Percentiles rank a stretch among this genome's conserved stretches.
Evolutionary conservation across 768 basidiomycete genomes (phyloP).

Genomic region (Tremella yokohamensis): DNA sequence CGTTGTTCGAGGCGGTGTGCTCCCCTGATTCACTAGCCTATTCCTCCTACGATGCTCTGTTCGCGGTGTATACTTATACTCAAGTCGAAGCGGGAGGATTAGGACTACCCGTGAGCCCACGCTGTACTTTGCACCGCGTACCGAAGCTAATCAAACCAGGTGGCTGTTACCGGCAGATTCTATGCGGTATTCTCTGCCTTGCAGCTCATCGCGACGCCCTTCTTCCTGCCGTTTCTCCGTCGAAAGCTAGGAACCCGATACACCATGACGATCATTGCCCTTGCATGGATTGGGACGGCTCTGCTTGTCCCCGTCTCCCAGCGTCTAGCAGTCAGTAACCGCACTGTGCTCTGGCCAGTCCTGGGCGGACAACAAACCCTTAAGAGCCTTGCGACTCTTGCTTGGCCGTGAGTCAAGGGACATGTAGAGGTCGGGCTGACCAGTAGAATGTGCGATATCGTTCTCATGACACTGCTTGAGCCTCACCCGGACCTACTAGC

Average conservation of each 20-base stretch:
- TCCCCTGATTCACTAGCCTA: constrained; percentile 12
- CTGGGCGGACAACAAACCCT: not conserved
- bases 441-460: constrained; percentile 17
- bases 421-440: too few species aligned
- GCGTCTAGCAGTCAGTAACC: constrained; percentile 8
- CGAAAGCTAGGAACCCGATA: constrained; percentile 11
- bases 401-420: too few species aligned
- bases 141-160: too few species aligned
- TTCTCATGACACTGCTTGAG: constrained; percentile 26
- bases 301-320: constrained; percentile 29
- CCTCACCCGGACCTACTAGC: constrained; percentile 33
- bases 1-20: not conserved
- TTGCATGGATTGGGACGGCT: constrained; percentile 14
- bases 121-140: too few species aligned
- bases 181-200: constrained; percentile 13
- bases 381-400: too few species aligned
- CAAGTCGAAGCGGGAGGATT: constrained; percentile 24
- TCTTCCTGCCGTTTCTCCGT: constrained; percentile 21
- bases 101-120: constrained; percentile 26
- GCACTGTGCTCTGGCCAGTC: constrained; percentile 20
- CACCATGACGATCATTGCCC: constrained; percentile 10
- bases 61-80: constrained; percentile 32
- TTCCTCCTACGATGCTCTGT: constrained; percentile 34
- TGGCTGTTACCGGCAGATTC: constrained; percentile 17
- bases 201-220: constrained; percentile 22